Evolutionary conservation across 2,329 filamentous ascomycete species (phyloP).

Genomic region (Aquanectria penicillioides): DNA sequence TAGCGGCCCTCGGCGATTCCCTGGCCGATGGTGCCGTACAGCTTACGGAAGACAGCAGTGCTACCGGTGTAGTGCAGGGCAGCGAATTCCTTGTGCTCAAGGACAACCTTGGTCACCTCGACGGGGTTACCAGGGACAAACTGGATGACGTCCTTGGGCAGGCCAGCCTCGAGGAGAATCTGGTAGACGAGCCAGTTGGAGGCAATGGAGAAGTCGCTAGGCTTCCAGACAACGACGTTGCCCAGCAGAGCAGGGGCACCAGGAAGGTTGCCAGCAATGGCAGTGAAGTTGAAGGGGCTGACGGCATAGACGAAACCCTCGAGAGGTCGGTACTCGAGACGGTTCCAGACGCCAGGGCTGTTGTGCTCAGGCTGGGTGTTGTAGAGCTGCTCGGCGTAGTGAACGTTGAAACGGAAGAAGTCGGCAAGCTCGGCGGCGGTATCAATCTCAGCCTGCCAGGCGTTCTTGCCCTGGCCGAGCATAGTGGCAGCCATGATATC

Average conservation of each 20-base stretch:
- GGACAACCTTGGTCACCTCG: slow-evolving; percentile 80
- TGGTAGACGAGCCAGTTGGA: slow-evolving; percentile 92
- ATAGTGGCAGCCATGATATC: slow-evolving; percentile 97
- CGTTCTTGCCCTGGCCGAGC: slow-evolving; percentile 97
- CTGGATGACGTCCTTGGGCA: slow-evolving; percentile 90
- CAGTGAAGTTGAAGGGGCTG: slow-evolving; percentile 97
- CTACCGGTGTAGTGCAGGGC: slow-evolving; percentile 96
- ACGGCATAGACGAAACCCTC: slow-evolving; percentile 97
- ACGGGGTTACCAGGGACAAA: slow-evolving; percentile 91
- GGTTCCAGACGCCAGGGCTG: slow-evolving; percentile 87
- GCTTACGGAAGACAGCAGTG: slow-evolving; percentile 87
- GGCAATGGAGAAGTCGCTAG: slow-evolving; percentile 88
- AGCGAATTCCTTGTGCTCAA: slow-evolving; percentile 83
- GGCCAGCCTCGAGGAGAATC: slow-evolving; percentile 89
- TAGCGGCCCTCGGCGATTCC: slow-evolving; percentile 86
- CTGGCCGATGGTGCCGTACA: slow-evolving; percentile 87
- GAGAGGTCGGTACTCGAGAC: slow-evolving; percentile 86
- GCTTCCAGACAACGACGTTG: slow-evolving; percentile 97
- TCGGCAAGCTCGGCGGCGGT: slow-evolving; percentile 91
- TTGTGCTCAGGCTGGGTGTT: slow-evolving; percentile 87
- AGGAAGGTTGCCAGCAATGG: slow-evolving; percentile 88
- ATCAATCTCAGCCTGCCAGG: slow-evolving; percentile 99
- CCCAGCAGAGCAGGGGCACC: slow-evolving; percentile 87
- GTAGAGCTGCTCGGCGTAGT: slow-evolving; percentile 93
- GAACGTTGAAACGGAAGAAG: slow-evolving; percentile 93